These are phyloP conservation scores for Penicillium silybi DNA, from an alignment of 495 filamentous ascomycete species.

Conservation along the genomic window DNA sequence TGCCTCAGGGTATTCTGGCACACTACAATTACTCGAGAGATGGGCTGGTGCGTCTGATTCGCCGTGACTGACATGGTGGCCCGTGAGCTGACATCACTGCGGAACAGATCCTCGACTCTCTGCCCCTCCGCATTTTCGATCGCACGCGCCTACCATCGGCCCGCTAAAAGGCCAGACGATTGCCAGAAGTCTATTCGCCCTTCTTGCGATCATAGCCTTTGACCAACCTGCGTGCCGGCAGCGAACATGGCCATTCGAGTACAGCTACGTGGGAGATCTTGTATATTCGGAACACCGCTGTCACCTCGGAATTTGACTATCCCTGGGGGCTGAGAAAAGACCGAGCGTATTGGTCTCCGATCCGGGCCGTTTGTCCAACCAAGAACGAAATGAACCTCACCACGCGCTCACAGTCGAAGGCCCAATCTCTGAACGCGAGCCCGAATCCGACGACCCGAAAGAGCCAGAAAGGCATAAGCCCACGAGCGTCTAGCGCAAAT, in stretches of 20 bases:
- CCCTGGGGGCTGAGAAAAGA: slow-evolving; percentile 21
- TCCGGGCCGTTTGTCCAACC: not conserved
- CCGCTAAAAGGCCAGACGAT: not conserved
- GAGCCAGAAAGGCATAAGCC: slow-evolving; percentile 20
- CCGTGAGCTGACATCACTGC: not conserved
- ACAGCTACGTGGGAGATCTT: slow-evolving; percentile 10
- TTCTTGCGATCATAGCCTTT: not conserved
- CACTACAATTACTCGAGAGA: not conserved
- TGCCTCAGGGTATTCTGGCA: no score
- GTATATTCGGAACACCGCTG: slow-evolving; percentile 12
- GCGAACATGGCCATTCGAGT: slow-evolving; percentile 28
- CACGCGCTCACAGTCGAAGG: slow-evolving; percentile 13
- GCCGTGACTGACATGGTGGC: not conserved
- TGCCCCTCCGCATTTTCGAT: slow-evolving; percentile 2
- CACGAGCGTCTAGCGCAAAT: slow-evolving; percentile 13
- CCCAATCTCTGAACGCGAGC: slow-evolving; percentile 6
- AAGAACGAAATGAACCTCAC: slow-evolving; percentile 19
- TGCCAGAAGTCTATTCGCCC: not conserved
- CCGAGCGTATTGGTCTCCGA: not conserved
- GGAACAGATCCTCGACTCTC: not conserved
- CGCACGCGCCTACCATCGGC: not conserved
- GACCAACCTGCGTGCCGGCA: not conserved
- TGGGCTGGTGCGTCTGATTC: not conserved
- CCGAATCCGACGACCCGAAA: slow-evolving; percentile 14
- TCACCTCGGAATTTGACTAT: slow-evolving; percentile 5